These are phyloP conservation scores for Candida chilensis DNA, from an alignment of 805 yeast species.

Conservation along the genomic window DNA sequence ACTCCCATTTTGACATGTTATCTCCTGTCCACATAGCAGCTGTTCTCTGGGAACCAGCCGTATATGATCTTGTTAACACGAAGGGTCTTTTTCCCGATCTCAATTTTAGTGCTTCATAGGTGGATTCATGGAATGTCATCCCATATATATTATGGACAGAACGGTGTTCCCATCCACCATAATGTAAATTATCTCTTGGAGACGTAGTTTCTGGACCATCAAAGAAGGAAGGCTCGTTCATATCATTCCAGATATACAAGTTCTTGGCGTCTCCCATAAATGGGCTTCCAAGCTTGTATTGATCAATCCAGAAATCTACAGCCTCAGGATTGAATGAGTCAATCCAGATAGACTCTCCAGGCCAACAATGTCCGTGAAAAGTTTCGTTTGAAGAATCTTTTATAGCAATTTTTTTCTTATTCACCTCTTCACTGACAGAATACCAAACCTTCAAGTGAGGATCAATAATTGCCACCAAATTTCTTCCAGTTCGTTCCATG, in stretches of 20 bases:
- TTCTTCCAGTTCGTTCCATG: slow-evolving; percentile 66
- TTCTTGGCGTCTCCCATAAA: slow-evolving; percentile 49
- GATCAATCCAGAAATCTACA: slow-evolving; percentile 47
- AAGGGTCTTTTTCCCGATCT: slow-evolving; percentile 71
- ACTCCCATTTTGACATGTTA: slow-evolving; percentile 89
- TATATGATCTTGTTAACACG: slow-evolving; percentile 77
- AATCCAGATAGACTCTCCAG: slow-evolving; percentile 92
- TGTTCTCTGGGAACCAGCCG: slow-evolving; percentile 84
- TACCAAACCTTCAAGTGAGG: slow-evolving; percentile 82
- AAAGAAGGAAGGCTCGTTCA: slow-evolving; percentile 96
- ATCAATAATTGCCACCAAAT: slow-evolving; percentile 78
- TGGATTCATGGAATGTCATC: slow-evolving; percentile 68
- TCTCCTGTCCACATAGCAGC: slow-evolving; percentile 99
- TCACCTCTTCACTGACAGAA: slow-evolving; percentile 46
- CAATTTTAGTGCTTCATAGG: slow-evolving; percentile 52
- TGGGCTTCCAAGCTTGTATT: slow-evolving; percentile 18
- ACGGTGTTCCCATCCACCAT: slow-evolving; percentile 81
- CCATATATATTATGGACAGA: slow-evolving; percentile 88
- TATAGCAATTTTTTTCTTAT: slow-evolving; percentile 33
- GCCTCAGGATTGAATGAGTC: slow-evolving; percentile 70
- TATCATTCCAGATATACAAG: slow-evolving; percentile 90
- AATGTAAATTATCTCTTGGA: slow-evolving; percentile 73
- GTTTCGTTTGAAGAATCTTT: slow-evolving; percentile 26
- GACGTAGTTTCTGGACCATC: slow-evolving; percentile 91
- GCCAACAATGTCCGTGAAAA: slow-evolving; percentile 93